Base-by-base conservation (phyloP, 2,329 filamentous ascomycete genomes). In the Tothia fuscella region DNA sequence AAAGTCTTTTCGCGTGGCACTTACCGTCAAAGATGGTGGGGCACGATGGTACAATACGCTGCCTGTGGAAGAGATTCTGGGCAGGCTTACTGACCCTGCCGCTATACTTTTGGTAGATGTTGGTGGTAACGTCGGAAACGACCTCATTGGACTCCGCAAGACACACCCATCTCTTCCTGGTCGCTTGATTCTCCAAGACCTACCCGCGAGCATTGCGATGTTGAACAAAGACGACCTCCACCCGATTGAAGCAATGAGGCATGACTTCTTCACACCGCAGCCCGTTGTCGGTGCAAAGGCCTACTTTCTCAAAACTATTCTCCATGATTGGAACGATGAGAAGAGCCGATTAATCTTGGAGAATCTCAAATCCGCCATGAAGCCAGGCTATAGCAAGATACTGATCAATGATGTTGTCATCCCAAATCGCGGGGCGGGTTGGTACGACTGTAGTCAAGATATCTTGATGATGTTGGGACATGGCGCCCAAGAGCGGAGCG, bases 401-500 rank as follows among this genome's bases (percentile, higher is more conserved):
- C 45, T 61, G 9, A 53, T 61, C 36, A 51, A 57, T 28, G 54
- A 58, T 16, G 49, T 49, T 31, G 48, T 59, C 2, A 46, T 56
- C 9, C 61, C 59, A 0, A 46, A 49, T 33, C 24, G 6, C 6
- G 5, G 44, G 29, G 26, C 47, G 46, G 2, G 60, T 61, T 0
- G 46, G 54, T 21, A 64, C 57, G 57, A 54, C 64, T 46, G 50
- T 54, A 0, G 61, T 62, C 0, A 53, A 49, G 0, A 48, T 61
- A 2, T 64, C 66, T 35, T 67, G 9, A 49, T 61, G 20, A 62
- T 67, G 59, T 41, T 59, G 47, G 48, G 49, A 2, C 43, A 55
- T n/a, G 49, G 62, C 13, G 53, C 58, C 0, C 45, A 49, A 21
- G 63, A 67, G 49, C 54, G 64, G 5, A 65, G 58, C 0, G 50